Percentiles rank a stretch among this genome's conserved stretches.
These are phyloP conservation scores for Alternaria burnsii DNA, from an alignment of 2,329 filamentous ascomycete genomes.

Conservation along the genomic window DNA sequence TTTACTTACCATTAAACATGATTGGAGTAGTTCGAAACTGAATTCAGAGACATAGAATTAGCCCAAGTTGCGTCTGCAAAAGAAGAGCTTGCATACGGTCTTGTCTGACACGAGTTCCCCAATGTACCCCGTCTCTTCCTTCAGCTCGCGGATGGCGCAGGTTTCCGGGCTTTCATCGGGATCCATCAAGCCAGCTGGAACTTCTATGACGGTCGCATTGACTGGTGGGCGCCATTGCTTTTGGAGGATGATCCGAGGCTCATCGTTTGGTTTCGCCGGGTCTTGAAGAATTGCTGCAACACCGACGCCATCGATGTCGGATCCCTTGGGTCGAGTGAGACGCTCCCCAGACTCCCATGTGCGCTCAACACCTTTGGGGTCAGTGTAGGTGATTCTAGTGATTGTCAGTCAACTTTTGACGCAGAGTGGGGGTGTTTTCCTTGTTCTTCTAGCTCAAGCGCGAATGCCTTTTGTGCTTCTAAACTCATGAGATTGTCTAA, in stretches of 20 bases:
- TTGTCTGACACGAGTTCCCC: constrained; percentile 53
- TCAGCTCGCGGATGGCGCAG: constrained; percentile 68
- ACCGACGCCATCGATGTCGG: constrained; percentile 75
- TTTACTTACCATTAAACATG: constrained; percentile 54
- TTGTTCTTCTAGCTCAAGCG: background rate
- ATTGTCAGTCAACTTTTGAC: constrained; percentile 8
- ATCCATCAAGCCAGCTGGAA: constrained; percentile 70
- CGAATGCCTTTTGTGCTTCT: background rate
- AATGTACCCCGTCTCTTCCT: constrained; percentile 71
- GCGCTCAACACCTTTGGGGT: constrained; percentile 66
- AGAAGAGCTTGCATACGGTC: constrained; percentile 1
- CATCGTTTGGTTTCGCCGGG: constrained; percentile 37
- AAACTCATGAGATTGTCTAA: background rate
- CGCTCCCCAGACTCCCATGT: constrained; percentile 79
- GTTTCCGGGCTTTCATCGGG: constrained; percentile 65
- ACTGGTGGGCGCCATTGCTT: constrained; percentile 69
- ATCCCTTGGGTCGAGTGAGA: constrained; percentile 68
- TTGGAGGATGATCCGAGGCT: constrained; percentile 50
- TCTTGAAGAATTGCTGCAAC: constrained; percentile 71
- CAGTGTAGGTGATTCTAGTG: constrained; percentile 63
- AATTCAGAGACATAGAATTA: background rate
- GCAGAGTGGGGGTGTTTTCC: background rate
- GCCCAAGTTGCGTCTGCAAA: background rate
- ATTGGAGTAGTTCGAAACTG: constrained; percentile 51
- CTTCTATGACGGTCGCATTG: constrained; percentile 68